Conservation (phyloP, 306 rosid species). For the Astragalus membranaceus region DNA sequence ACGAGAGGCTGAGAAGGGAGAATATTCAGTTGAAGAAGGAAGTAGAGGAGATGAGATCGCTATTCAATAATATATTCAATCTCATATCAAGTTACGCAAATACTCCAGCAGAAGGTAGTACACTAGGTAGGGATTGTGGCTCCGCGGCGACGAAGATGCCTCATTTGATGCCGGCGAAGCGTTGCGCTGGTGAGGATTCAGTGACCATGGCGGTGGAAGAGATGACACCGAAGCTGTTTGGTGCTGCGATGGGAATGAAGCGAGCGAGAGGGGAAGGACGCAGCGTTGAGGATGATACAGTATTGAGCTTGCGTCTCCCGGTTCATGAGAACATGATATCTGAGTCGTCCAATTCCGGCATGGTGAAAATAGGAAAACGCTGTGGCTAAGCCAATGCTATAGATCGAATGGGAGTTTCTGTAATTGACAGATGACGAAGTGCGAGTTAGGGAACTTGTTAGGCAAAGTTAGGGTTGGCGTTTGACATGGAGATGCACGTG, state of each 20-base stretch:
- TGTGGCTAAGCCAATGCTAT: constrained; percentile 51
- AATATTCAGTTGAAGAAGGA: constrained; percentile 58
- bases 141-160: constrained; percentile 34
- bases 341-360: constrained; percentile 39
- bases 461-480: constrained; percentile 7
- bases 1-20: constrained; percentile 71
- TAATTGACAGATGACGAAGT: constrained; percentile 21
- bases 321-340: constrained; percentile 33
- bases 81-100: constrained; percentile 51
- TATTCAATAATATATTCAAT: constrained; percentile 58
- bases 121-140: constrained; percentile 21
- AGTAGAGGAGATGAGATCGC: constrained; percentile 57
- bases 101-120: constrained; percentile 22
- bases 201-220: background rate
- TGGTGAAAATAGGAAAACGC: constrained; percentile 24
- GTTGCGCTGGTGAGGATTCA: background rate
- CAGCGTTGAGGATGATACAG: constrained; percentile 30
- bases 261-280: constrained; percentile 40
- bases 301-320: constrained; percentile 37
- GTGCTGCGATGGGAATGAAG: constrained; percentile 55
- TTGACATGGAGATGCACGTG: constrained; percentile 39
- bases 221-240: constrained; percentile 48
- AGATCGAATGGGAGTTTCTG: constrained; percentile 48
- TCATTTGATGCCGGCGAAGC: constrained; percentile 40
- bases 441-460: background rate